Evolutionary conservation across 805 yeast genomes (phyloP), one percentile per base, ranked within the genome.

Genomic region (Candida fluviatilis): DNA sequence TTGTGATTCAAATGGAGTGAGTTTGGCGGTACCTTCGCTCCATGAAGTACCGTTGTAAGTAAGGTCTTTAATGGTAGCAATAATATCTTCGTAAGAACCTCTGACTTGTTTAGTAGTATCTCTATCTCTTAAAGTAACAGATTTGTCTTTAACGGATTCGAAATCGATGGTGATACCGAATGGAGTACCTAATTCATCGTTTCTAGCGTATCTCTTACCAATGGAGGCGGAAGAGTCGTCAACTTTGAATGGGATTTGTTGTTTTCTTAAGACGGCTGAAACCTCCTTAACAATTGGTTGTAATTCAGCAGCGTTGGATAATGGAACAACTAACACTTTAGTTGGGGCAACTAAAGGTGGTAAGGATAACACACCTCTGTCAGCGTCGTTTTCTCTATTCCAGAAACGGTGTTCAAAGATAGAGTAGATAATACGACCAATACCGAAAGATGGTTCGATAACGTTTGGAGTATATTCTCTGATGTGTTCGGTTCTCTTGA

Each of bases 401-500:
- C 96, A 93, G 84, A 83, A 93, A 36, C 78, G 75, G 67, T 93
- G 99, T 72, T 93, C 99, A 56, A 90, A 85, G 50, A 91, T 66
- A 28, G 95, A 78, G 71, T 93, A 93, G 49, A 93, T 72, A 62
- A 95, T 88, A 72, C 99, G 90, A 43, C 99, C 99, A 60, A 93
- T 84, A 78, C 99, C 99, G 58, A 93, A 93, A 5, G 99, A 93
- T 46, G 99, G 99, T 71, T 93, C 99, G 55, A 93, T 93, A 45
- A 93, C 99, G 60, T 86, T 89, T 46, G 99, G 99, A 49, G 87
- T 86, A 69, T 69, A 93, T 70, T 95, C 99, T 60, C 98, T 86
- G 41, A 93, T 75, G 62, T 90, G 96, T 68, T 88, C 95, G 36
- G 83, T 82, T 58, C 80, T 82, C 39, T 83, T 80, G 60, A 78